phyloP scores from a whole-genome alignment of 768 basidiomycete species.

The Lactarius quietus region DNA sequence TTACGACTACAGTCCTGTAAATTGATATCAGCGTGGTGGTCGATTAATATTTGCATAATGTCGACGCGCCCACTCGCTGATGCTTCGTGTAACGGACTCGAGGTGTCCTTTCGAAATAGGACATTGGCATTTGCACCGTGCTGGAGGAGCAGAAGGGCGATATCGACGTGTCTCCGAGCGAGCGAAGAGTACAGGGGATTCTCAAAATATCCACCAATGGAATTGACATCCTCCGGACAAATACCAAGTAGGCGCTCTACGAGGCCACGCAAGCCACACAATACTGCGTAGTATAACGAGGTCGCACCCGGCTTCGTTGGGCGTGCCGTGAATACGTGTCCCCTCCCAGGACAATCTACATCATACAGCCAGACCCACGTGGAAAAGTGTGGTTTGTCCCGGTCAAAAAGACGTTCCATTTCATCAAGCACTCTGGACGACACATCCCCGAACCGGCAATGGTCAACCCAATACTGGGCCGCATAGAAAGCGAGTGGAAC shows the following conservation, averaged over 20 bases:
- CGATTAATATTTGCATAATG: not conserved
- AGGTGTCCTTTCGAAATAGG: not conserved
- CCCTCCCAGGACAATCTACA: not conserved
- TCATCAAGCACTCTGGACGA: not conserved
- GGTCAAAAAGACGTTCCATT: not conserved
- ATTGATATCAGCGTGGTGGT: not conserved
- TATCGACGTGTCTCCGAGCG: not conserved
- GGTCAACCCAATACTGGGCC: not conserved
- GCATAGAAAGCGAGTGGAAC: not conserved
- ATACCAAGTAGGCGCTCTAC: not conserved
- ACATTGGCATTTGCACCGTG: not conserved
- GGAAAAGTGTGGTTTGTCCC: not conserved
- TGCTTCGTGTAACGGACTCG: not conserved
- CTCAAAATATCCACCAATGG: not conserved
- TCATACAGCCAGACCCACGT: constrained; percentile 3
- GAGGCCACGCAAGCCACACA: not conserved
- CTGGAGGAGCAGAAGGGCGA: not conserved
- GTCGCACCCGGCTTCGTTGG: not conserved
- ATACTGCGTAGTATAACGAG: not conserved
- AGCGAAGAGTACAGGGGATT: not conserved
- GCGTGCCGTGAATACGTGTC: not conserved
- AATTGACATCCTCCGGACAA: not conserved
- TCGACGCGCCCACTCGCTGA: not conserved
- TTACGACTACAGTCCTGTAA: not conserved
- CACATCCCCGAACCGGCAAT: not conserved